A percentile compares a stretch with the other conserved stretches of the same genome.
Evolutionary conservation across 2,329 filamentous ascomycete species (phyloP).

Genomic region (Scedosporium aurantiacum): DNA sequence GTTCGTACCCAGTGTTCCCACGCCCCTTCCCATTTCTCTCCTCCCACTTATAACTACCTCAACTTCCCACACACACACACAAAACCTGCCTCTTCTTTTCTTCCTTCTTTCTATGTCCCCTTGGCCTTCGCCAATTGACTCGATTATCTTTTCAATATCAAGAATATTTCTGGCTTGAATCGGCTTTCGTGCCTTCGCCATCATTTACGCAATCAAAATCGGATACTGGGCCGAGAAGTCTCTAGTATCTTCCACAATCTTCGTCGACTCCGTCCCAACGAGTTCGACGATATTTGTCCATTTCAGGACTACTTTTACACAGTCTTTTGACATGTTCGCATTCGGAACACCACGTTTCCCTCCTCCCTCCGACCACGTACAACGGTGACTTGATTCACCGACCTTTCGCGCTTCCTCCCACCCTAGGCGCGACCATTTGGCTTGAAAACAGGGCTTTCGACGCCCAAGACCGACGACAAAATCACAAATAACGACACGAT

Average conservation of each 20-base stretch:
- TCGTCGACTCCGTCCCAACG: constrained; percentile 3
- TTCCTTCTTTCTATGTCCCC: neutral
- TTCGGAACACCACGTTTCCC: constrained; percentile 6
- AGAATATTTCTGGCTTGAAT: neutral
- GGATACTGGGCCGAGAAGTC: constrained; percentile 1
- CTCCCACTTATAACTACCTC: constrained; percentile 1
- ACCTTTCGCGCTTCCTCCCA: constrained; percentile 3
- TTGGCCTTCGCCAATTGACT: constrained; percentile 6
- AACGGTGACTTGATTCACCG: constrained; percentile 7
- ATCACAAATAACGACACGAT: neutral
- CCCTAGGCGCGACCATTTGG: neutral
- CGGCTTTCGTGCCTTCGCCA: constrained; percentile 1
- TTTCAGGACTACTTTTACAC: neutral
- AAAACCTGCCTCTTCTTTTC: neutral
- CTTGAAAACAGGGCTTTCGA: neutral
- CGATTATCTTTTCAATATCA: neutral
- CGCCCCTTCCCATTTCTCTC: neutral
- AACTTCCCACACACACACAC: neutral
- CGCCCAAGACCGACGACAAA: neutral
- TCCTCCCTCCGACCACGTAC: constrained; percentile 7
- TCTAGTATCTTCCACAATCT: constrained; percentile 4
- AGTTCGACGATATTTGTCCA: constrained; percentile 4
- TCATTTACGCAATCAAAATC: neutral
- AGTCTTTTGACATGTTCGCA: constrained; percentile 7
- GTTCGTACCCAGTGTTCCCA: neutral